Base-by-base conservation (phyloP, 208 protist genomes). In the Phytomonas serpens region DNA sequence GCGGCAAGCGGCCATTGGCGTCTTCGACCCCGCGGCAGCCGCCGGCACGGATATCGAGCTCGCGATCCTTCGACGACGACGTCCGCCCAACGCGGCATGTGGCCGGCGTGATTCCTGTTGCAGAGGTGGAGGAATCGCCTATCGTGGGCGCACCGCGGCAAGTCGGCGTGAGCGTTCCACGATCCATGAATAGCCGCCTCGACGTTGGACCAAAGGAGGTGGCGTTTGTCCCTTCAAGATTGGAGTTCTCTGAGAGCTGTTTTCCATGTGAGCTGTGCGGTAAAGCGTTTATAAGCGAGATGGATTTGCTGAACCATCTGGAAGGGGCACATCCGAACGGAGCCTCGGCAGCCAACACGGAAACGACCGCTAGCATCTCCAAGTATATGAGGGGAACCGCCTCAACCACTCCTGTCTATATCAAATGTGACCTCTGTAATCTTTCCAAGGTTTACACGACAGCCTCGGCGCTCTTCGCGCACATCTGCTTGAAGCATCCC, bases 191-290 rank as follows among this genome's bases (percentile, higher is more conserved):
- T 27, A 7, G 37, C 57, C 0, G 38, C 67, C 13, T 27, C 32
- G 30, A 61, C 9, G 61, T 10, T 23, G 61, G 14, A 23, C 29
- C 29, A 9, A 34, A 67, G 32, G 38, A 72, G 40, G 57, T 30
- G 57, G 0, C 10, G 42, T 3, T 34, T 40, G 38, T 14, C 30
- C 19, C 5, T 29, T 0, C 3, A 47, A 38, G 67, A 62, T 34
- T 73, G 31, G 34, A 61, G 23, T 91, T 90, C 61, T 67, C 33
- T 36, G 84, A 85, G 3, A 63, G 51, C 19, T 61, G 84, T 71
- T 96, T 96, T 63, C 86, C 89, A 23, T 96, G 91, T 64, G 91
- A 96, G 80, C 72, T 96, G 75, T 96, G 91, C 74, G 66, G 57
- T 30, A 81, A 80, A 7, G 69, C 71, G 13, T 92, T 89, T 36